Percentiles rank a stretch among this genome's conserved stretches.
Evolutionary conservation across 2,329 filamentous ascomycete genomes (phyloP).

Genomic region (Pseudonectria foliicola): DNA sequence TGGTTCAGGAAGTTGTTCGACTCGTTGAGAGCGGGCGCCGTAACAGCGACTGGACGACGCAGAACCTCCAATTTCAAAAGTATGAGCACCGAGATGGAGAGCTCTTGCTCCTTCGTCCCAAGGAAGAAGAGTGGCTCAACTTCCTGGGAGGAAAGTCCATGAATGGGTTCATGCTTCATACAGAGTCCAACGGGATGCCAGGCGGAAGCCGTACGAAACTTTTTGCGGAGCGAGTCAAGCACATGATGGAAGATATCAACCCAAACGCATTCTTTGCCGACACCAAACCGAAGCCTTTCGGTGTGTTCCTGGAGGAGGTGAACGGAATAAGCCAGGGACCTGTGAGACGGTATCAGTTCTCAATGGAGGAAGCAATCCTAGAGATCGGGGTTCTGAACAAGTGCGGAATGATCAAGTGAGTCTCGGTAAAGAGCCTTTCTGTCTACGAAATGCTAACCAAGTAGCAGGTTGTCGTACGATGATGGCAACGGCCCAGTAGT

Average conservation of each 20-base stretch:
- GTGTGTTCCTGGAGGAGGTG: slow-evolving; percentile 15
- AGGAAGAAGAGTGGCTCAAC: slow-evolving; percentile 17
- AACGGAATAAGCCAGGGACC: slow-evolving; percentile 15
- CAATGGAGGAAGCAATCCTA: slow-evolving; percentile 10
- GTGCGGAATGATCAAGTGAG: slow-evolving; percentile 10
- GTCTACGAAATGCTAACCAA: slow-evolving; percentile 5
- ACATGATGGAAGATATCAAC: slow-evolving; percentile 15
- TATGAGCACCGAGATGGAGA: slow-evolving; percentile 4
- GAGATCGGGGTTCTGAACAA: slow-evolving; percentile 4
- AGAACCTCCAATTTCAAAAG: slow-evolving; percentile 7
- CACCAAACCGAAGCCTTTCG: slow-evolving; percentile 8
- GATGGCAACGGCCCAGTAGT: background rate
- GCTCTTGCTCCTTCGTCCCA: slow-evolving; percentile 11
- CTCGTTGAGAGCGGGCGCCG: slow-evolving; percentile 8
- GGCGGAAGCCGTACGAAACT: slow-evolving; percentile 1
- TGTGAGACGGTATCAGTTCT: slow-evolving; percentile 18
- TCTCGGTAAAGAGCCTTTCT: background rate
- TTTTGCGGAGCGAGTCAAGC: slow-evolving; percentile 16
- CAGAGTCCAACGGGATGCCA: background rate
- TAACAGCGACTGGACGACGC: background rate
- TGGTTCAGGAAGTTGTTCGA: slow-evolving; percentile 9
- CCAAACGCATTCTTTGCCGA: slow-evolving; percentile 12
- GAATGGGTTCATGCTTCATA: slow-evolving; percentile 4
- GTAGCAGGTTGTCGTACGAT: slow-evolving; percentile 1
- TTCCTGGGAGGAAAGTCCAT: slow-evolving; percentile 14